Conservation (phyloP, 2,329 filamentous ascomycete species). For the Neopestalotiopsis clavispora region DNA sequence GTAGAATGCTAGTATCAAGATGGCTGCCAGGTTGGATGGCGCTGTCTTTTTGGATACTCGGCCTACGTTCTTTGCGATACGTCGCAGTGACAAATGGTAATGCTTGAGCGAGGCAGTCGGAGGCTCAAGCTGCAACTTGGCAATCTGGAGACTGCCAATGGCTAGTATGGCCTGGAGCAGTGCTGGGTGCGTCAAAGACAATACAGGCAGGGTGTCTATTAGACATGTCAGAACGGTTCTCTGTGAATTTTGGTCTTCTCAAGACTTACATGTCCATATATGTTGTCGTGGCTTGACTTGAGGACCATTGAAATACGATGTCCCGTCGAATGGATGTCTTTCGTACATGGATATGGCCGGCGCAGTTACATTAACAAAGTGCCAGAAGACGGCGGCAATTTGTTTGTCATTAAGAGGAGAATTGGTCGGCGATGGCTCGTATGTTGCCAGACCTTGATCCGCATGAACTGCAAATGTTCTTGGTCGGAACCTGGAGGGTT, state of each 20-base stretch:
- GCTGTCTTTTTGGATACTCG: conserved; percentile 72
- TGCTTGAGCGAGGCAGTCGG: conserved; percentile 86
- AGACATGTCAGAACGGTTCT: neutral
- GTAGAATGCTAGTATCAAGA: conserved; percentile 85
- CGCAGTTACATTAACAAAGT: conserved; percentile 89
- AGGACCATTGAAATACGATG: conserved; percentile 66
- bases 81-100: conserved; percentile 83
- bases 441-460: conserved; percentile 63
- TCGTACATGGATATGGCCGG: conserved; percentile 89
- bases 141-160: conserved; percentile 84
- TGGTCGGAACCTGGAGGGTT: conserved; percentile 50
- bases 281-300: conserved; percentile 67
- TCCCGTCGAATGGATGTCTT: conserved; percentile 76
- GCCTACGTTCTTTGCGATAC: conserved; percentile 77
- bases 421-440: conserved; percentile 66
- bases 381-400: conserved; percentile 83
- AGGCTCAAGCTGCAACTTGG: conserved; percentile 76
- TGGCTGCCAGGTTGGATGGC: conserved; percentile 85
- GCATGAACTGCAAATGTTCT: conserved; percentile 55
- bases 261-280: conserved; percentile 56
- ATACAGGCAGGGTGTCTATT: conserved; percentile 79
- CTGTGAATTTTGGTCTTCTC: neutral
- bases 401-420: conserved; percentile 81
- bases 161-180: conserved; percentile 91
- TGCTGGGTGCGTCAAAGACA: conserved; percentile 83